Percentiles rank a stretch among this genome's conserved stretches.
Conservation (phyloP, 768 basidiomycete species). For the Lentinula lateritia region DNA sequence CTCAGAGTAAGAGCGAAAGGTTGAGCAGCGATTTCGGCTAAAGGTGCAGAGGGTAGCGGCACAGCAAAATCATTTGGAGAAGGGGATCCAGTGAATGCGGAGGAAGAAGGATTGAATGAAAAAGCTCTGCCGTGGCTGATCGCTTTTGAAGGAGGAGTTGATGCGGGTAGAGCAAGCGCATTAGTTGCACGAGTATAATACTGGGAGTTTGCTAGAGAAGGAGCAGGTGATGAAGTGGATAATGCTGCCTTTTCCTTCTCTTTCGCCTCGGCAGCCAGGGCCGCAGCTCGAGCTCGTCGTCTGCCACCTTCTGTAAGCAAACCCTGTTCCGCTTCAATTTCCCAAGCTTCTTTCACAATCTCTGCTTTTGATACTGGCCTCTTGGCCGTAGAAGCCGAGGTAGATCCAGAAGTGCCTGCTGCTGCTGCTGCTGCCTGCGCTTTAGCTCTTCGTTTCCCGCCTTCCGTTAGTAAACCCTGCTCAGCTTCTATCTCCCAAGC, state of each 20-base stretch:
- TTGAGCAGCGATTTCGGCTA: slow-evolving; percentile 55
- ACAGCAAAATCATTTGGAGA: slow-evolving; percentile 38
- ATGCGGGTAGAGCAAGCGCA: slow-evolving; percentile 62
- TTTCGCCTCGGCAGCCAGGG: not conserved
- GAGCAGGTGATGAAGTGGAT: not conserved
- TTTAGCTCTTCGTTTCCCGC: slow-evolving; percentile 32
- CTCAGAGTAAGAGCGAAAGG: slow-evolving; percentile 55
- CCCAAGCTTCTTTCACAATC: slow-evolving; percentile 68
- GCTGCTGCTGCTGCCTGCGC: slow-evolving; percentile 10
- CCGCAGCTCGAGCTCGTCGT: slow-evolving; percentile 50
- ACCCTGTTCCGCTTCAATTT: slow-evolving; percentile 73
- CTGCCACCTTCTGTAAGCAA: slow-evolving; percentile 70
- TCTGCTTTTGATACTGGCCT: slow-evolving; percentile 20
- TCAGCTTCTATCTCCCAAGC: slow-evolving; percentile 50
- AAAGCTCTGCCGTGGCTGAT: slow-evolving; percentile 56
- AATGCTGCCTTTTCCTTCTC: slow-evolving; percentile 11
- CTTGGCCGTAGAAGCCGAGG: slow-evolving; percentile 1
- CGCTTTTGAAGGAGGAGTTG: slow-evolving; percentile 45
- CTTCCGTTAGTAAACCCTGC: slow-evolving; percentile 44
- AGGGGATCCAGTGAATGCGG: not conserved
- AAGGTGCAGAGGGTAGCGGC: slow-evolving; percentile 64
- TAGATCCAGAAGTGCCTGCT: not conserved
- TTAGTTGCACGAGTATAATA: slow-evolving; percentile 53
- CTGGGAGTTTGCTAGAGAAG: slow-evolving; percentile 46
- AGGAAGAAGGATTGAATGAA: slow-evolving; percentile 34